These are phyloP conservation scores for Paraphoma chrysanthemicola DNA, from an alignment of 2,329 filamentous ascomycete species.

Conservation along the genomic window DNA sequence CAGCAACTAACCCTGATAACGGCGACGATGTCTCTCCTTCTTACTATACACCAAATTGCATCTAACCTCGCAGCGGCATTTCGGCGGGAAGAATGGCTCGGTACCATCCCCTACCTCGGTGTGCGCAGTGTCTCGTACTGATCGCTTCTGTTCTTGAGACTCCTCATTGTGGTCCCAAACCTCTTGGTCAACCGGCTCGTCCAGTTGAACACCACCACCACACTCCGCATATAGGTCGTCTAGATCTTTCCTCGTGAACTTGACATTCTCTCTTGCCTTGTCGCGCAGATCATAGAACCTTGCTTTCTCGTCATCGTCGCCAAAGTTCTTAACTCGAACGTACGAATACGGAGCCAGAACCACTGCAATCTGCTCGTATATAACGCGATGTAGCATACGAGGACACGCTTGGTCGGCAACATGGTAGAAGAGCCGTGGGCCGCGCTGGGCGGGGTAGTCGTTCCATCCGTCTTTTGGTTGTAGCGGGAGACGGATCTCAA, in stretches of 20 bases:
- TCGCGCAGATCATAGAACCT: constrained; percentile 12
- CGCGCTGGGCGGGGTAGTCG: constrained; percentile 1
- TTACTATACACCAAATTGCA: constrained; percentile 1
- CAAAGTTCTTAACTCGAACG: constrained; percentile 22
- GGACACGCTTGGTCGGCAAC: constrained; percentile 21
- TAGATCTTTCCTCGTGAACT: constrained; percentile 17
- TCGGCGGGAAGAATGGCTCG: constrained; percentile 18
- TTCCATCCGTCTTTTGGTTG: constrained; percentile 2
- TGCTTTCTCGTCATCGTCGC: constrained; percentile 24
- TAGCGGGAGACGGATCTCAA: constrained; percentile 25
- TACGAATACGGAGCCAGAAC: constrained; percentile 12
- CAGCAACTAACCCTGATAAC: no score
- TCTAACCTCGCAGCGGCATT: constrained; percentile 16
- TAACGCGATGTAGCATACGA: constrained; percentile 25
- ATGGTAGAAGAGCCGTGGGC: constrained; percentile 26
- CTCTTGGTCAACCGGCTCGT: constrained; percentile 1
- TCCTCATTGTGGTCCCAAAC: not conserved
- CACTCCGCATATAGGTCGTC: constrained; percentile 22
- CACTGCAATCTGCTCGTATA: constrained; percentile 33
- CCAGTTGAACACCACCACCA: constrained; percentile 23
- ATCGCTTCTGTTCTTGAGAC: not conserved
- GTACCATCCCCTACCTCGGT: not conserved
- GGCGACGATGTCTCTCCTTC: not conserved
- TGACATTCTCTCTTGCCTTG: constrained; percentile 1
- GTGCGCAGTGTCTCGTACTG: no score